A percentile compares a stretch with the other conserved stretches of the same genome.
Evolutionary conservation across 805 yeast species (phyloP).

Genomic region (Candida broadrunensis): DNA sequence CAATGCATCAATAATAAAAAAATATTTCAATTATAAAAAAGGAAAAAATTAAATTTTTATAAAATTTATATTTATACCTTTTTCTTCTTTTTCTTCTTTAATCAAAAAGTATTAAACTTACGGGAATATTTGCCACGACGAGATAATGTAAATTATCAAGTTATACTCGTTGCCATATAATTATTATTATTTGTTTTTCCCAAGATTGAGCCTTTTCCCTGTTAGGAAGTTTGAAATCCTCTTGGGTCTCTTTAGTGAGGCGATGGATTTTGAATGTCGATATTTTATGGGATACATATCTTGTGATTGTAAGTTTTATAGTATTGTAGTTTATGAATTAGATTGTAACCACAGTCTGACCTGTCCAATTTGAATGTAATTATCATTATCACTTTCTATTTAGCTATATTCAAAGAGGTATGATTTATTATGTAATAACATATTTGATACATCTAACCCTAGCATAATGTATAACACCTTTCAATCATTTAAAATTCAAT

Average conservation of each 20-base stretch:
- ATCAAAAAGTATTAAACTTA: constrained; percentile 52
- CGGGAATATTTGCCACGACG: constrained; percentile 72
- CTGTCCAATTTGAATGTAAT: no score
- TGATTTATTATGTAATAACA: no score
- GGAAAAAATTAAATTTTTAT: no score
- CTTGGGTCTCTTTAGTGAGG: constrained; percentile 46
- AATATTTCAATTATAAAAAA: no score
- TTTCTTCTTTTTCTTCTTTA: constrained; percentile 22
- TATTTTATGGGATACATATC: constrained; percentile 37
- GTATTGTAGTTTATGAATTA: not conserved
- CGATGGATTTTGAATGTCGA: constrained; percentile 64
- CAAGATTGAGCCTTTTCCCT: constrained; percentile 49
- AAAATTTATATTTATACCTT: constrained; percentile 1
- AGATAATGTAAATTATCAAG: constrained; percentile 57
- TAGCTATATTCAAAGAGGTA: no score
- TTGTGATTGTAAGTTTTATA: constrained; percentile 1
- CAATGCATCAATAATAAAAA: no score
- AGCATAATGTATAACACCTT: no score
- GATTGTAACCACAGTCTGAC: no score
- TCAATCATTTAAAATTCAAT: no score
- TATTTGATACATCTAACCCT: no score
- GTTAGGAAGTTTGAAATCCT: constrained; percentile 58
- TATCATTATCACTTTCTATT: no score
- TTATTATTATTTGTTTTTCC: constrained; percentile 40
- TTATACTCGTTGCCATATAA: constrained; percentile 63